Evolutionary conservation across 345 rosid species (phyloP), one percentile per base, ranked within the genome.

Genomic region (Syzygium grande): DNA sequence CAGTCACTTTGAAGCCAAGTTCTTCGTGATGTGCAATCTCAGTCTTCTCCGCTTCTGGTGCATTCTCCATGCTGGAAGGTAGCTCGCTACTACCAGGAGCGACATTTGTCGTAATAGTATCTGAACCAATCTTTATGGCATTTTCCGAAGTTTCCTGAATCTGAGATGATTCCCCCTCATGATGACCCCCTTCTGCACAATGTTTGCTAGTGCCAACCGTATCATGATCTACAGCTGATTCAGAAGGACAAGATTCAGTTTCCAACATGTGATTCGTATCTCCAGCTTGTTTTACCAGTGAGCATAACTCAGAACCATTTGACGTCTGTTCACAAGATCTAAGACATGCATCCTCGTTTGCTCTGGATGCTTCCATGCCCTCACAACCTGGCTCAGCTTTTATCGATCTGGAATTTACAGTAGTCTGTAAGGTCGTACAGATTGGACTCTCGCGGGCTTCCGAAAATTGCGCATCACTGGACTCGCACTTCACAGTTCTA

Each of bases 361-460:
- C 86, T 86, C 86, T 88, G 51, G 53, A 43, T 86, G 87, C 91
- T 21, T 84, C 89, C 34, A 85, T 88, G 87, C 79, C 88, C 85
- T 91, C 93, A 56, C 51, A 87, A 89, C 58, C 84, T 85, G 92
- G 92, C 90, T 95, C 98, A 86, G 91, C 86, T 92, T 96, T 97
- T 79, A 94, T 12, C 17, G 91, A 87, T 59, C 87, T 84, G 58
- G 91, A 87, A 88, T 52, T 90, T 89, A 88, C 89, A 41, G 90
- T 84, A 41, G 90, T 84, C 59, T 91, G 91, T 56, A 51, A 19
- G 87, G 88, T 4, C 86, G 84, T 84, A 88, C 73, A 38, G 89
- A 86, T 85, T 80, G 92, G 87, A 41, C 87, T 88, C 80, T 54
- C 87, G 41, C 19, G 51, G 41, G 87, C 79, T 88, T 85, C 92